phyloP scores from a whole-genome alignment of 2,329 filamentous ascomycete genomes.

The Beauveria sp. region DNA sequence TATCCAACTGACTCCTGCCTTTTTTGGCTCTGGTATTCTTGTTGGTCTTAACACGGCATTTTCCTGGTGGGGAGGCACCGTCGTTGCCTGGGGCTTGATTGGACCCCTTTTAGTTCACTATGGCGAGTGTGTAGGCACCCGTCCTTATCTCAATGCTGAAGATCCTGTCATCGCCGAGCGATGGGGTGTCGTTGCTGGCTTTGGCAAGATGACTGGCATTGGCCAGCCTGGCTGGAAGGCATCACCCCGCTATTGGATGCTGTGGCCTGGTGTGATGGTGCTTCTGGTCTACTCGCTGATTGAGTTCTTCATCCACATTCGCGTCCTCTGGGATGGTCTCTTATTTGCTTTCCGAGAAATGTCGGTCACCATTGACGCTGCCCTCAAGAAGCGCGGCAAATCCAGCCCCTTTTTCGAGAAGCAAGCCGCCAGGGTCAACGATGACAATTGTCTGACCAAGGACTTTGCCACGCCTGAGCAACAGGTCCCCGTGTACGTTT shows the following conservation, averaged over 20 bases:
- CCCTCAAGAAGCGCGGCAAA: slow-evolving; percentile 25
- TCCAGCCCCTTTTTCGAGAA: slow-evolving; percentile 25
- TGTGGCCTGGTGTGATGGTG: slow-evolving; percentile 38
- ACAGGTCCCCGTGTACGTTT: slow-evolving; percentile 47
- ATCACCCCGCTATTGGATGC: slow-evolving; percentile 35
- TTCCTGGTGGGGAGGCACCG: slow-evolving; percentile 49
- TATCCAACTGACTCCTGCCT: slow-evolving; percentile 51
- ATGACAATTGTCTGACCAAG: slow-evolving; percentile 25
- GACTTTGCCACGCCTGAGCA: slow-evolving; percentile 34
- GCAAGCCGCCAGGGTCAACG: slow-evolving; percentile 28
- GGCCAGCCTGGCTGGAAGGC: slow-evolving; percentile 22
- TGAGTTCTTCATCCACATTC: slow-evolving; percentile 33
- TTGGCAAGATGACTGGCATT: slow-evolving; percentile 24
- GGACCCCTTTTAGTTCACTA: slow-evolving; percentile 39
- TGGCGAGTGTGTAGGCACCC: slow-evolving; percentile 40
- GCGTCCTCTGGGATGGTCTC: slow-evolving; percentile 27
- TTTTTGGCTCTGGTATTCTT: slow-evolving; percentile 49
- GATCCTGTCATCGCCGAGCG: slow-evolving; percentile 17
- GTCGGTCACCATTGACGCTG: slow-evolving; percentile 23
- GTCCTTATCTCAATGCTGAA: slow-evolving; percentile 16
- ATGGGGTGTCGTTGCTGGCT: slow-evolving; percentile 25
- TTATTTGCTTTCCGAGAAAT: slow-evolving; percentile 26
- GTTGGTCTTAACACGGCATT: slow-evolving; percentile 47
- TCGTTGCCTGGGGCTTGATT: slow-evolving; percentile 49
- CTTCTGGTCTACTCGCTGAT: slow-evolving; percentile 33